Conservation (phyloP, 345 rosid species). For the Acer campestre region DNA sequence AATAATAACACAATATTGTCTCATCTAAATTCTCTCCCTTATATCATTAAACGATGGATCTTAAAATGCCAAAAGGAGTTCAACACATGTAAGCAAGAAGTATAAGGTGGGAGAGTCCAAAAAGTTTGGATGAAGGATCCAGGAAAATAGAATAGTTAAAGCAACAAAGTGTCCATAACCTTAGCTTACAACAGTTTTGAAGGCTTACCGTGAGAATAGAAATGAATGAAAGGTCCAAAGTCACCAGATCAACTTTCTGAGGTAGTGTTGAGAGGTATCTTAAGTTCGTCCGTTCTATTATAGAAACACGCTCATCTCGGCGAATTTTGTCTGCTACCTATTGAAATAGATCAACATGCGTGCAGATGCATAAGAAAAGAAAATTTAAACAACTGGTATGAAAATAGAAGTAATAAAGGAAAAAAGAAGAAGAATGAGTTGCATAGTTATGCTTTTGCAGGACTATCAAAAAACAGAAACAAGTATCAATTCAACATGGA, state of each 20-base stretch:
- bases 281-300: conserved; percentile 83
- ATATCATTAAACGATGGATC: background rate
- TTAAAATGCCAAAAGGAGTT: background rate
- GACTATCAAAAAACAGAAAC: background rate
- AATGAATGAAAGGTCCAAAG: conserved; percentile 94
- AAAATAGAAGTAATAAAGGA: background rate
- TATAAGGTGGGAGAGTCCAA: conserved; percentile 2
- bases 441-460: background rate
- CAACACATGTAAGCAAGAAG: background rate
- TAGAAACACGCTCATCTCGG: conserved; percentile 66
- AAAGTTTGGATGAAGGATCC: background rate
- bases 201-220: conserved; percentile 76
- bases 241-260: conserved; percentile 86
- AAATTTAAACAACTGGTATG: background rate
- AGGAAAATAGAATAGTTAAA: background rate
- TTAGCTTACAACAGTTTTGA: conserved; percentile 4
- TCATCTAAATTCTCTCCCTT: background rate
- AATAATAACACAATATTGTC: background rate
- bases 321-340: conserved; percentile 95
- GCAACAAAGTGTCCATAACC: background rate
- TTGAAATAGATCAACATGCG: conserved; percentile 18
- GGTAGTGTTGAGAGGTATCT: conserved; percentile 87
- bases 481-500: background rate
- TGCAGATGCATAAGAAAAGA: background rate
- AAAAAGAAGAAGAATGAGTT: background rate